Evolutionary conservation across 1,284 basidiomycete species (phyloP), one percentile per base, ranked within the genome.

Genomic region (Taiwanofungus camphoratus): DNA sequence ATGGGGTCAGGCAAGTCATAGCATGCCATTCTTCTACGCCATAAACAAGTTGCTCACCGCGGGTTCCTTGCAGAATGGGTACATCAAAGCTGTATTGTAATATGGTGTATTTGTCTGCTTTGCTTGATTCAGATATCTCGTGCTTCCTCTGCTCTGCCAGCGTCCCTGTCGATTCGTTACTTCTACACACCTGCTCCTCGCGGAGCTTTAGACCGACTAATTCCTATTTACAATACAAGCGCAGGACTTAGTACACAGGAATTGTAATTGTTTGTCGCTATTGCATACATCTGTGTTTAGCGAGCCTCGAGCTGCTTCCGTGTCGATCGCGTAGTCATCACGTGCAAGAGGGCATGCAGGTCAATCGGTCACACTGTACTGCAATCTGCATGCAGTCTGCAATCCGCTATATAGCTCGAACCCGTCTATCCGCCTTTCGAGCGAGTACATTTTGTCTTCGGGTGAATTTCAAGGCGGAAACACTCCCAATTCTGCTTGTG

Each of bases 371-470:
- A 19, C 22, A 23, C 37, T 23, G 23, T 16, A 9, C 8, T 11
- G 5, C 24, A 24, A 19, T 19, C 32, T 12, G 36, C 27, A 45
- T 46, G 44, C 44, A 41, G 35, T 19, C 44, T 16, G 34, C 39
- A 26, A n/a, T 38, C n/a, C 36, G 44, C 22, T 33, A 18, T 36
- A 29, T 34, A 16, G 30, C 33, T 18, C 23, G 37, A 7, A 23
- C 38, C 22, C 29, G 23, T 33, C 27, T 36, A 21, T 33, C 44
- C 15, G 23, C 33, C 5, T 27, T 34, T 13, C 21, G 24, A 26
- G 37, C 36, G 9, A 27, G 36, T 18, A n/a, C 43, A 27, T 6
- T 20, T 29, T 9, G 27, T 30, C 23, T 9, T 39, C n/a, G 13
- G n/a, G n/a, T n/a, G n/a, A n/a, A n/a, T n/a, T n/a, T n/a, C n/a